These are phyloP conservation scores for Leccinum longicurvipes DNA, from an alignment of 768 basidiomycete species.

Conservation along the genomic window DNA sequence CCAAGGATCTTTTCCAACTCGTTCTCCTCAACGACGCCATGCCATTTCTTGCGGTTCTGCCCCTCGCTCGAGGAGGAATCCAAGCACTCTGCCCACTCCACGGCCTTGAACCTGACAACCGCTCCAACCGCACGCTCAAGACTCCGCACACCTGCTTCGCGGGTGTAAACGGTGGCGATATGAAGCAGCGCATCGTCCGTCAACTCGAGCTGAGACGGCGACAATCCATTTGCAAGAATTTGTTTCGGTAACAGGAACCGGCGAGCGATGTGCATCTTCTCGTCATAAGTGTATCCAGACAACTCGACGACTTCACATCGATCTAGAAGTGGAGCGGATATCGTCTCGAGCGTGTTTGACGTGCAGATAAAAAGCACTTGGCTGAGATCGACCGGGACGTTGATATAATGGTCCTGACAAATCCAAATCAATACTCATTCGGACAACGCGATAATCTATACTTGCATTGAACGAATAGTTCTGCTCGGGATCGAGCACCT, in stretches of 20 bases:
- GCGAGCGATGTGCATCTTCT: slow-evolving; percentile 87
- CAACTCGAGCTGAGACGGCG: slow-evolving; percentile 55
- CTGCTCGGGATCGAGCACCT: slow-evolving; percentile 93
- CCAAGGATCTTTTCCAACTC: slow-evolving; percentile 87
- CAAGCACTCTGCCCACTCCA: slow-evolving; percentile 78
- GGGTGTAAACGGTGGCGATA: slow-evolving; percentile 77
- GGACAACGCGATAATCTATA: not conserved
- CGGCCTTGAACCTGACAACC: slow-evolving; percentile 89
- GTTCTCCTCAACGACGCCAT: slow-evolving; percentile 54
- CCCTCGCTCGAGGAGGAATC: slow-evolving; percentile 21
- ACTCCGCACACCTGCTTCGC: slow-evolving; percentile 90
- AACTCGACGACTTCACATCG: slow-evolving; percentile 86
- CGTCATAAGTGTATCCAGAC: slow-evolving; percentile 83
- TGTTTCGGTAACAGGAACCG: slow-evolving; percentile 91
- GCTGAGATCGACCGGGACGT: slow-evolving; percentile 82
- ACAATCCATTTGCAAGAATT: slow-evolving; percentile 71
- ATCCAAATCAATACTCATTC: not conserved
- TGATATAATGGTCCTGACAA: slow-evolving; percentile 83
- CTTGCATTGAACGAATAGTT: slow-evolving; percentile 77
- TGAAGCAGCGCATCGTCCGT: slow-evolving; percentile 68
- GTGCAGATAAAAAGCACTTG: slow-evolving; percentile 93
- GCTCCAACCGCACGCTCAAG: slow-evolving; percentile 84
- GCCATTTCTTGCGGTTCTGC: slow-evolving; percentile 44
- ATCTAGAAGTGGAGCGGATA: slow-evolving; percentile 83
- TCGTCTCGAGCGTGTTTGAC: slow-evolving; percentile 86